These are phyloP conservation scores for Triangularia verruculosa DNA, from an alignment of 2,329 filamentous ascomycete genomes.

Conservation along the genomic window DNA sequence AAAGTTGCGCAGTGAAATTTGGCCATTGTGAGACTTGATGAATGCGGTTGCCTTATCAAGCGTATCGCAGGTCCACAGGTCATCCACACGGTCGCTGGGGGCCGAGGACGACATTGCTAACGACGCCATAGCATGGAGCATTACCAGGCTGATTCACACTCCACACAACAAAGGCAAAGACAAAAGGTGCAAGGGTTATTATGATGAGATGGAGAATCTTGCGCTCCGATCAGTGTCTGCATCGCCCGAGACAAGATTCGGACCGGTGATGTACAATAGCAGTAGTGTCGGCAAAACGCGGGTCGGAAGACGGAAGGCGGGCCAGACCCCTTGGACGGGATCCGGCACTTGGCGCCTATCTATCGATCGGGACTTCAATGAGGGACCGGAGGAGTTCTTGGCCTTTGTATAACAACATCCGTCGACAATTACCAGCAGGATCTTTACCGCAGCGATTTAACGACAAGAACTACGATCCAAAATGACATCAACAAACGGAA, in stretches of 20 bases:
- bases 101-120: not conserved
- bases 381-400: not conserved
- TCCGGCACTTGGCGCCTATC: not conserved
- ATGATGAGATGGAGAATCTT: not conserved
- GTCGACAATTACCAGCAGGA: not conserved
- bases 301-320: conserved; percentile 22
- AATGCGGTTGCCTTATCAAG: conserved; percentile 30
- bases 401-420: not conserved
- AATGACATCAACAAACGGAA: conserved; percentile 30
- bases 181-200: not conserved
- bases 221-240: not conserved
- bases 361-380: not conserved
- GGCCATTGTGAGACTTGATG: conserved; percentile 13
- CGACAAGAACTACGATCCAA: not conserved
- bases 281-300: conserved; percentile 16
- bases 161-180: not conserved
- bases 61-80: conserved; percentile 30
- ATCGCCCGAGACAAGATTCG: not conserved
- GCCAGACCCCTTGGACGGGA: not conserved
- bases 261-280: not conserved
- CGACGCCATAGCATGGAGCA: not conserved
- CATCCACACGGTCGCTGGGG: not conserved
- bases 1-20: conserved; percentile 17
- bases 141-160: not conserved
- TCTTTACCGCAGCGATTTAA: not conserved